Evolutionary conservation across 2,329 filamentous ascomycete species (phyloP), one percentile per base, ranked within the genome.

Genomic region (Metarhizium robertsii): DNA sequence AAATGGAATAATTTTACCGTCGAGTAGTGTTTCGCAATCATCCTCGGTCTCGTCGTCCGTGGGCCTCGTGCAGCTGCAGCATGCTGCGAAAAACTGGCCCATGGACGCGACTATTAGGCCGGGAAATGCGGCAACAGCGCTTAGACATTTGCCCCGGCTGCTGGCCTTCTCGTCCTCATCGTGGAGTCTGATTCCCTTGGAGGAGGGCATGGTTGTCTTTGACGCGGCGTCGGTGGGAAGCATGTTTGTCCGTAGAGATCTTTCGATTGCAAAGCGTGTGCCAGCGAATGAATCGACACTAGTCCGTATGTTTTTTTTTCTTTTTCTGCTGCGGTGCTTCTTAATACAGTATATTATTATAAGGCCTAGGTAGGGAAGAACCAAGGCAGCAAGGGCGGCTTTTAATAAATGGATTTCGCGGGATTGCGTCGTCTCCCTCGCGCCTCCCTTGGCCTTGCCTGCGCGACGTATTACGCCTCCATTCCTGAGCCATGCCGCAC

Each of bases 131-230:
- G 32, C 14, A 42, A 48, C 32, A 6, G 14, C 43, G 6, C 20
- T 16, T n/a, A 53, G 51, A 34, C 48, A 51, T 16, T 14, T 43
- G 20, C 38, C 45, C 25, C 20, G 40, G 6, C 18, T 42, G 7
- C 13, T 43, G 11, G 64, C 66, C 2, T 65, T 67, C 1, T 68
- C 70, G 1, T 70, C 69, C 1, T 74, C 73, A 2, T 71, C 72
- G 1, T 75, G 75, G 2, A 59, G 53, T 40, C 40, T 55, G 43
- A 57, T 54, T n/a, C 52, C 45, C 52, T 54, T 42, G n/a, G 18
- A 52, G 13, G 30, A 43, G 8, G 42, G 46, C 50, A 55, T 48
- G 42, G 42, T 16, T 43, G 40, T 40, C 5, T 40, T 32, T 45
- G 25, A 25, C 25, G 25, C 25, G 25, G 25, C 25, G 25, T 25